Evolutionary conservation across 208 protist genomes (phyloP), one percentile per base, ranked within the genome.

Genomic region (Leishmania arabica): DNA sequence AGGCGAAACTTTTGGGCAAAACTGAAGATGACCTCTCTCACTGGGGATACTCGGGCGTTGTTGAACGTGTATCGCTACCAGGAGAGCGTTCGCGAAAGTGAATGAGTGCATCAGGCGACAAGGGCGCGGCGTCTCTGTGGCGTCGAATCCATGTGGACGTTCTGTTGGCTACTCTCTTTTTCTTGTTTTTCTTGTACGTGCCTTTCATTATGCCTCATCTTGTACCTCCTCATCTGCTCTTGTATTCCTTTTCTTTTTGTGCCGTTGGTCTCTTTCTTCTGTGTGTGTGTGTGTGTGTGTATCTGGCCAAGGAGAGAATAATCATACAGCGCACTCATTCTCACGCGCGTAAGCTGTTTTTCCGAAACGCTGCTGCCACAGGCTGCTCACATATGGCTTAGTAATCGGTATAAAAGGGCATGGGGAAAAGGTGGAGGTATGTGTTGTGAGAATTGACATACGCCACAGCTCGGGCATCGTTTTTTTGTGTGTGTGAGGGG

Each of bases 41-140:
- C 92, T 51, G 92, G 94, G 27, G 89, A 84, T 45, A 47, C 24
- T 24, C 73, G 83, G 4, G 89, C 88, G 27, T 81, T 96, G 31
- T 68, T 85, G 17, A 88, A 87, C 34, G 82, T 97, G 49, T 91
- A 92, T 85, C 83, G 84, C 45, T 89, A 95, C 69, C 81, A 88
- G 70, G 91, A 96, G 53, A 73, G 60, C 54, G 73, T 85, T 4
- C 82, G 82, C 47, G 82, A 85, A 75, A 81, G 56, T 9, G 45
- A 37, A 45, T 76, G 51, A 76, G n/a, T 47, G 42, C 53, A 45
- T 24, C 47, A 3, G 31, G 27, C 40, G 27, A 17, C 51, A 56
- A 31, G 8, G 27, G 1, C 27, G 13, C 27, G 15, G 21, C 69
- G 7, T 51, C 42, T n/a, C 9, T n/a, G 2, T 6, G 27, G 27